These are phyloP conservation scores for Brasenia schreberi DNA, from an alignment of 164 flowering plant genomes.

Conservation along the genomic window DNA sequence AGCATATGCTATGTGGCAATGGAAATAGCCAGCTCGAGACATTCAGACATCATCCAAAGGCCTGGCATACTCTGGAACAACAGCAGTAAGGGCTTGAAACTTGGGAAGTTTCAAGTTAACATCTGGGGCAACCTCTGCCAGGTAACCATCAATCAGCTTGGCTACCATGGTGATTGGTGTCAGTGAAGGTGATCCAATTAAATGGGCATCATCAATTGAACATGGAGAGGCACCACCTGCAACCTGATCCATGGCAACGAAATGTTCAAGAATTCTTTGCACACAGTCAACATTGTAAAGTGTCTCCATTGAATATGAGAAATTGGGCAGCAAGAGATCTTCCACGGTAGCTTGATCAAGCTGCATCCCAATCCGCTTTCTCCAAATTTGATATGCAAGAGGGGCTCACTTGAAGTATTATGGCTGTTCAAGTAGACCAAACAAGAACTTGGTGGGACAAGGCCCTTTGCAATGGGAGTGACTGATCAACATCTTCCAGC, in stretches of 20 bases:
- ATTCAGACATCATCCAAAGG: slow-evolving; percentile 80
- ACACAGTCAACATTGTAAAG: slow-evolving; percentile 91
- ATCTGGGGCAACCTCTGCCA: slow-evolving; percentile 96
- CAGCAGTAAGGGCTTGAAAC: slow-evolving; percentile 73
- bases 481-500: slow-evolving; percentile 64
- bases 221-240: slow-evolving; percentile 70
- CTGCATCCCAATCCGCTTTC: slow-evolving; percentile 71
- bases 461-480: slow-evolving; percentile 59
- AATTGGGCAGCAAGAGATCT: slow-evolving; percentile 83
- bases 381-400: slow-evolving; percentile 67
- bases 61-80: slow-evolving; percentile 85
- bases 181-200: slow-evolving; percentile 57
- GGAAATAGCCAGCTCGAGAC: no score
- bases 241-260: slow-evolving; percentile 59
- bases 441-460: slow-evolving; percentile 60
- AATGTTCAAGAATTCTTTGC: slow-evolving; percentile 72
- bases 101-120: slow-evolving; percentile 76
- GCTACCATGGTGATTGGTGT: slow-evolving; percentile 87
- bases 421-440: slow-evolving; percentile 75
- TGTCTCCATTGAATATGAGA: slow-evolving; percentile 77
- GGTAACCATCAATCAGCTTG: slow-evolving; percentile 85
- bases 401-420: slow-evolving; percentile 57
- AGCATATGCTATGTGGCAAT: no score
- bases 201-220: slow-evolving; percentile 53
- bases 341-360: slow-evolving; percentile 79